phyloP scores from a whole-genome alignment of 2,329 filamentous ascomycete species.

The Penicillium frequentans region DNA sequence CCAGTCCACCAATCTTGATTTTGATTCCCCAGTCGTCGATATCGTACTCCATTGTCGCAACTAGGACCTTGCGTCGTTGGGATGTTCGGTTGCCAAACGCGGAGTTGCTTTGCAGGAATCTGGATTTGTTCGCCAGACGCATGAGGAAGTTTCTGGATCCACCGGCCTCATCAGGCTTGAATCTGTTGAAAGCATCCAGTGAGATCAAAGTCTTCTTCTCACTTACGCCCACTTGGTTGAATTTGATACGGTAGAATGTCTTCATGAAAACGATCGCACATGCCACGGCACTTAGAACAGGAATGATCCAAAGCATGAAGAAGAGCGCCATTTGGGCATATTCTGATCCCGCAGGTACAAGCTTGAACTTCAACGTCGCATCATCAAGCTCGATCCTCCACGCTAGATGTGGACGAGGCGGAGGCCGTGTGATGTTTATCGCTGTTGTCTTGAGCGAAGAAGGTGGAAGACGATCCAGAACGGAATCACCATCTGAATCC shows the following conservation, averaged over 20 bases:
- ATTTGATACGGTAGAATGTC: constrained; percentile 64
- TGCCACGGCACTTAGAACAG: constrained; percentile 50
- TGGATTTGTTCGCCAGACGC: constrained; percentile 36
- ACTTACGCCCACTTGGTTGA: constrained; percentile 58
- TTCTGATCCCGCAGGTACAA: constrained; percentile 56
- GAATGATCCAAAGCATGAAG: constrained; percentile 55
- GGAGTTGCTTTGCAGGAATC: constrained; percentile 38
- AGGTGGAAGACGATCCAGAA: constrained; percentile 63
- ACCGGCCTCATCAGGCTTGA: constrained; percentile 32
- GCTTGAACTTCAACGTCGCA: constrained; percentile 51
- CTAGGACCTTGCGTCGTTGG: constrained; percentile 57
- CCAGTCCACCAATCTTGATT: constrained; percentile 69
- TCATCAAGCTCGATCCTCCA: constrained; percentile 60
- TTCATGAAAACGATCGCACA: constrained; percentile 60
- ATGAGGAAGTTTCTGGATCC: constrained; percentile 36
- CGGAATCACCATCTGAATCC: constrained; percentile 60
- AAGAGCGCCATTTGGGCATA: constrained; percentile 56
- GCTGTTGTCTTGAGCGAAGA: constrained; percentile 56
- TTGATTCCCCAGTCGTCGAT: constrained; percentile 70
- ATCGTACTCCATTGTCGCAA: constrained; percentile 72
- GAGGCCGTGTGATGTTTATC: constrained; percentile 60
- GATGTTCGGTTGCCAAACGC: constrained; percentile 34
- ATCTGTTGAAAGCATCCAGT: constrained; percentile 33
- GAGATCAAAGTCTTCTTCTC: constrained; percentile 49
- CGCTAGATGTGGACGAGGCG: constrained; percentile 55